phyloP scores from a whole-genome alignment of 768 basidiomycete species.

The Arthromyces matolae region DNA sequence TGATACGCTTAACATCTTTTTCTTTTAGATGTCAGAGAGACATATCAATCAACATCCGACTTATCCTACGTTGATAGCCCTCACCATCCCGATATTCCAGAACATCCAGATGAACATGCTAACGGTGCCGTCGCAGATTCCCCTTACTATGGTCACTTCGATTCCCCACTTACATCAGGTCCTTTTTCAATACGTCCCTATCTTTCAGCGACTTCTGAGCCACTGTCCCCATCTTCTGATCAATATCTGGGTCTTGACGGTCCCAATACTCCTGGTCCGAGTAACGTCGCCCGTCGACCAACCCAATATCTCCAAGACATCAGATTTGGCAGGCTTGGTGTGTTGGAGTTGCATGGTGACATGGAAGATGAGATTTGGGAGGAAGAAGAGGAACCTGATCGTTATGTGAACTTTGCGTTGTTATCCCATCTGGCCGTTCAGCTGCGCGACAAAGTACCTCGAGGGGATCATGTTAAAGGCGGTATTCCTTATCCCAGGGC shows the following conservation, averaged over 20 bases:
- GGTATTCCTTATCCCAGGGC: constrained; percentile 87
- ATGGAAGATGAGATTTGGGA: constrained; percentile 43
- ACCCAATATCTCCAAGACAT: constrained; percentile 15
- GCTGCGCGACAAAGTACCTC: constrained; percentile 82
- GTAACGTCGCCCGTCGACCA: constrained; percentile 14
- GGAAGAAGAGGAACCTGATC: constrained; percentile 53
- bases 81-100: background rate
- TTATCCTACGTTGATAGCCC: constrained; percentile 14
- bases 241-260: constrained; percentile 9
- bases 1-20: background rate
- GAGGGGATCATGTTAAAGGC: constrained; percentile 90
- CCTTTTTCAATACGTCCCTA: no score
- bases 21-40: background rate
- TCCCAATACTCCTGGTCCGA: constrained; percentile 13
- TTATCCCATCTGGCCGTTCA: constrained; percentile 87
- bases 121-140: constrained; percentile 3
- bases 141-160: background rate
- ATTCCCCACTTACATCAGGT: no score
- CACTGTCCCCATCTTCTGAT: constrained; percentile 6
- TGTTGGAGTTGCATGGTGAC: constrained; percentile 29
- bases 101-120: background rate
- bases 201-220: background rate
- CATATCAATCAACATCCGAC: constrained; percentile 14
- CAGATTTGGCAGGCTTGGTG: constrained; percentile 10
- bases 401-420: constrained; percentile 87